phyloP scores from a whole-genome alignment of 2,329 filamentous ascomycete species.

The Ceratocystis alfenasii region DNA sequence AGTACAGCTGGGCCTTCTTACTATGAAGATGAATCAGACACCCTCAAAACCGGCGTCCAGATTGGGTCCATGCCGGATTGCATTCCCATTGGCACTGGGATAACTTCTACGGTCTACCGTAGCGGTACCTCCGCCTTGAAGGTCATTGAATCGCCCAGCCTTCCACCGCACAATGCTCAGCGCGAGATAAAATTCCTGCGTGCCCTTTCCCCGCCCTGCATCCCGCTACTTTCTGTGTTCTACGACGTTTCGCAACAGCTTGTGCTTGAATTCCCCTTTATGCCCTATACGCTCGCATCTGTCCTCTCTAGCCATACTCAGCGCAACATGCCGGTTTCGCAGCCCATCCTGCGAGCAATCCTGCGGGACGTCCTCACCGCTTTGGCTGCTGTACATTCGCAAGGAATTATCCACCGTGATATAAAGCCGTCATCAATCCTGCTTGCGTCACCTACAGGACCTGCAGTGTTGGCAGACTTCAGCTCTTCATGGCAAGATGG shows the following conservation, averaged over 20 bases:
- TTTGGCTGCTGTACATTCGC: conserved; percentile 56
- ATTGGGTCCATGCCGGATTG: conserved; percentile 47
- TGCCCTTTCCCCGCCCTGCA: conserved; percentile 42
- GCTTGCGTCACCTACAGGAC: conserved; percentile 52
- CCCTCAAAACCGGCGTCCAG: conserved; percentile 29
- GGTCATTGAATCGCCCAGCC: conserved; percentile 62
- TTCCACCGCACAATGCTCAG: conserved; percentile 69
- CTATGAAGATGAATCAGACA: conserved; percentile 4
- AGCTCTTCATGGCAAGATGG: conserved; percentile 61
- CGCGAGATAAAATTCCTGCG: conserved; percentile 67
- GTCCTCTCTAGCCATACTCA: conserved; percentile 40
- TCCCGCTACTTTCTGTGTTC: conserved; percentile 63
- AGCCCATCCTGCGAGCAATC: conserved; percentile 30
- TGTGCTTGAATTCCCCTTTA: conserved; percentile 74
- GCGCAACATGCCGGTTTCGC: conserved; percentile 22
- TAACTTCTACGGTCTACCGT: conserved; percentile 76
- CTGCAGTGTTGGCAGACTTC: conserved; percentile 78
- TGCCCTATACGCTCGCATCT: conserved; percentile 59
- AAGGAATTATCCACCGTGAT: conserved; percentile 81
- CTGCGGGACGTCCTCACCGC: conserved; percentile 59
- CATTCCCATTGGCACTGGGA: conserved; percentile 48
- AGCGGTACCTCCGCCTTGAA: conserved; percentile 60
- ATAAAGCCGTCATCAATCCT: conserved; percentile 87
- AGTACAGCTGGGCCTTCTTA: neutral
- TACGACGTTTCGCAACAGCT: conserved; percentile 57